Evolutionary conservation across 176 grass and related monocot species (phyloP).

Genomic region (Zea luxurians): DNA sequence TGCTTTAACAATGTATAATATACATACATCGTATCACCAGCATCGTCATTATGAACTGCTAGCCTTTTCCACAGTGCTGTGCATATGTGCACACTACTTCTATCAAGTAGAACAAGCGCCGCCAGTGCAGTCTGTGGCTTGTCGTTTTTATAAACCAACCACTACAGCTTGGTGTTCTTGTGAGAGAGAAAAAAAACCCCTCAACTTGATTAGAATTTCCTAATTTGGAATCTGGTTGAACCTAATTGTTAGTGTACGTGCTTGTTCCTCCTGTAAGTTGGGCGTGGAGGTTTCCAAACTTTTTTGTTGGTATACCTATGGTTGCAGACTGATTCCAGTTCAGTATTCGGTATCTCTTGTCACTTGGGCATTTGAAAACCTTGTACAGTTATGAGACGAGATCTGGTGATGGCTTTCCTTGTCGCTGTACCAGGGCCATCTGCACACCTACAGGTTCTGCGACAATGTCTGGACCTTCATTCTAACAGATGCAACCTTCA

Average conservation of each 20-base stretch:
- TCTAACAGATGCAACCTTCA: constrained; percentile 64
- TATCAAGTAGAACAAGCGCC: neutral
- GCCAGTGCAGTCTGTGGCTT: neutral
- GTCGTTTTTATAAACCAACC: neutral
- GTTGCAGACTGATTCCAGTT: neutral
- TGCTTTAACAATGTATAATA: neutral
- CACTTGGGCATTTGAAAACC: neutral
- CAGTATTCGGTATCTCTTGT: neutral
- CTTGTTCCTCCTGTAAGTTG: neutral
- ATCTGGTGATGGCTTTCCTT: constrained; percentile 16
- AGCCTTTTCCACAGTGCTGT: neutral
- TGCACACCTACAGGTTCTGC: constrained; percentile 92
- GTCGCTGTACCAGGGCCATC: constrained; percentile 65
- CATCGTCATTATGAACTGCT: neutral
- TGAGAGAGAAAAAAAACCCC: neutral
- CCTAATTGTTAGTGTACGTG: neutral
- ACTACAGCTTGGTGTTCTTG: neutral
- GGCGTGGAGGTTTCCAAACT: neutral
- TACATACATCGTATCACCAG: neutral
- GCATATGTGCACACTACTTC: neutral
- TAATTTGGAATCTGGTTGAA: neutral
- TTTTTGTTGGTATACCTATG: neutral
- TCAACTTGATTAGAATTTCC: neutral
- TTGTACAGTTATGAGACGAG: neutral
- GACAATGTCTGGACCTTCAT: constrained; percentile 90